Evolutionary conservation across 805 yeast genomes (phyloP).

Genomic region (Cyberlindnera misumaiensis): DNA sequence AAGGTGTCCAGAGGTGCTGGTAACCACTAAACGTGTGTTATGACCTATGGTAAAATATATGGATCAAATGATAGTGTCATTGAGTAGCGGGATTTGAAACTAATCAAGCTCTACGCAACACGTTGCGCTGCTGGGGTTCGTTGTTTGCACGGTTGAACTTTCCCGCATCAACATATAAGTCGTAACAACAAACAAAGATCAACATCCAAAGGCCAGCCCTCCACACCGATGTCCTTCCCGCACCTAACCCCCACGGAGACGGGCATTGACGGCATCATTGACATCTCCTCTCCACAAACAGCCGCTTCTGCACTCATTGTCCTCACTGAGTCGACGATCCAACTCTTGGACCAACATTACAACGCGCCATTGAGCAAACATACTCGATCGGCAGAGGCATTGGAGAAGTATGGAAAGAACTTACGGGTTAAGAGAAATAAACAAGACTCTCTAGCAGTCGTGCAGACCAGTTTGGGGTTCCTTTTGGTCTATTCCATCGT

Average conservation of each 20-base stretch:
- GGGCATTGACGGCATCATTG: background rate
- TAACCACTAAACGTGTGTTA: constrained; percentile 8
- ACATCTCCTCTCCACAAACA: background rate
- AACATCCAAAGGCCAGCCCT: background rate
- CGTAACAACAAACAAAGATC: background rate
- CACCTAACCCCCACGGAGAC: background rate
- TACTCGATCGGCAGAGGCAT: constrained; percentile 26
- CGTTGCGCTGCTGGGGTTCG: background rate
- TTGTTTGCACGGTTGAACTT: background rate
- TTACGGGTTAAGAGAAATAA: constrained; percentile 21
- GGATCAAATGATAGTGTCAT: too few relatives aligned
- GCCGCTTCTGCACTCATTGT: constrained; percentile 8
- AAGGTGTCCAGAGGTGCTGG: constrained; percentile 53
- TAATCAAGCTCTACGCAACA: background rate
- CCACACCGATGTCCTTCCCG: background rate
- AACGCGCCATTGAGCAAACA: constrained; percentile 30
- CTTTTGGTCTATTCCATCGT: constrained; percentile 30
- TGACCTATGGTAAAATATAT: too few relatives aligned
- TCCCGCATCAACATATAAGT: background rate
- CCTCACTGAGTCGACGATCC: constrained; percentile 27
- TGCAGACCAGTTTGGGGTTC: constrained; percentile 30
- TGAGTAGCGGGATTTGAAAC: too few relatives aligned
- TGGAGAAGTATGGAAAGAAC: constrained; percentile 34
- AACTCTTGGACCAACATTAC: constrained; percentile 27
- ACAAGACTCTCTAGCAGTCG: constrained; percentile 23